Base-by-base conservation (phyloP, 2,329 filamentous ascomycete species). In the Sporothrix phasma region DNA sequence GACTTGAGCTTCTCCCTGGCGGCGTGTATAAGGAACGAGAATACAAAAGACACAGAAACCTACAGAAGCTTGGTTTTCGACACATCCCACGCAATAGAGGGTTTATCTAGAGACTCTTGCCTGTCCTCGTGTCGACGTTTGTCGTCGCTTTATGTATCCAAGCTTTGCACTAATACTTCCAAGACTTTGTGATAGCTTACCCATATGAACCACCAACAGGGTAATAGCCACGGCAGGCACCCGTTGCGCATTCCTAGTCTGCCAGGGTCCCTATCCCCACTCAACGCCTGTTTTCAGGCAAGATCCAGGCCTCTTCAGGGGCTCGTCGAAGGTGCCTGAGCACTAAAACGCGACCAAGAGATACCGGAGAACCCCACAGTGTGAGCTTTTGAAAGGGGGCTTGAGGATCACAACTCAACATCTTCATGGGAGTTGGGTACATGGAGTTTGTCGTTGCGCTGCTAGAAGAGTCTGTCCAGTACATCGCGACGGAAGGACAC, bases 181-280 rank as follows among this genome's bases (percentile, higher is more conserved):
- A 13, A 37, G n/a, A n/a, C 19, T 31, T 37, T 34, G 51, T 34
- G 37, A 58, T 24, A 41, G 54, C 51, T 56, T n/a, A n/a, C n/a
- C n/a, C n/a, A n/a, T n/a, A 19, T 17, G 39, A 22, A 59, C 37
- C 39, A 31, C 7, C 26, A 43, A n/a, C 22, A 43, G 24, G 39
- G 56, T 39, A 31, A 34, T 17, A n/a, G 54, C 56, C 8, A 59
- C 56, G 56, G 49, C 31, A 62, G 49, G 49, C 47, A 62, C 26
- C 61, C 47, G 47, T 26, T n/a, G 47, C 49, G 26, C 62, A 29
- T 63, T 41, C 62, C 34, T 64, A 64, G 62, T 54, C 45, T 31
- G 53, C 54, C 62, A 64, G 54, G 62, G 62, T 43, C 43, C 62
- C 45, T 19, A 58, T 43, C 47, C 34, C 59, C 43, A 61, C 43